These are phyloP conservation scores for Phytopythium litorale DNA, from an alignment of 352 stramenopile genomes.

Conservation along the genomic window DNA sequence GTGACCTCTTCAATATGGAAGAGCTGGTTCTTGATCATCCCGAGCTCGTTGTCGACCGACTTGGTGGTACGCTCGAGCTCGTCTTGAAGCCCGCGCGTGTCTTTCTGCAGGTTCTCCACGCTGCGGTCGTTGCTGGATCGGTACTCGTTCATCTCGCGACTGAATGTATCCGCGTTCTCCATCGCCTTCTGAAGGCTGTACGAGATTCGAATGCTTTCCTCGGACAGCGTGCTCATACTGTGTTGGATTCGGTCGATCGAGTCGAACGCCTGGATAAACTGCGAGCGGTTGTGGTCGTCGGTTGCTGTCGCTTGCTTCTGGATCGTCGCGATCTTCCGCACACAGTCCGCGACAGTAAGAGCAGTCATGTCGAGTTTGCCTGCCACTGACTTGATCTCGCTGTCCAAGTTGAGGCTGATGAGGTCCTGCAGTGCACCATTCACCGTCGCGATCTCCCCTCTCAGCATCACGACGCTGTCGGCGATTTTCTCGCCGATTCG, in stretches of 20 bases:
- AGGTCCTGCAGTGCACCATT: conserved; percentile 49
- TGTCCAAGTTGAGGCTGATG: conserved; percentile 54
- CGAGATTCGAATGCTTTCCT: conserved; percentile 66
- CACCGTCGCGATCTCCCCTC: conserved; percentile 45
- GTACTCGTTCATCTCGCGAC: conserved; percentile 45
- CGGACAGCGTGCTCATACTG: conserved; percentile 64
- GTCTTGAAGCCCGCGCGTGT: conserved; percentile 30
- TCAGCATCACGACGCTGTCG: conserved; percentile 42
- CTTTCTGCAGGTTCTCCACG: conserved; percentile 34
- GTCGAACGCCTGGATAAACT: conserved; percentile 65
- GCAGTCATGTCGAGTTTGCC: conserved; percentile 51
- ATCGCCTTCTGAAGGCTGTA: conserved; percentile 64
- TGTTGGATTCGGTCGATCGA: conserved; percentile 57
- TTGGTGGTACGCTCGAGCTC: conserved; percentile 52
- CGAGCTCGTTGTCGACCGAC: conserved; percentile 57
- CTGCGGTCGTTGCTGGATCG: conserved; percentile 31
- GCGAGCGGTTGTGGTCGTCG: conserved; percentile 54
- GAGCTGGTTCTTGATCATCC: conserved; percentile 64
- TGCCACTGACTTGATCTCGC: conserved; percentile 45
- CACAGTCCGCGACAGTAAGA: conserved; percentile 45
- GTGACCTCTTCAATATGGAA: conserved; percentile 73
- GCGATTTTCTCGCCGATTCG: conserved; percentile 50
- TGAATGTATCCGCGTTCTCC: conserved; percentile 40
- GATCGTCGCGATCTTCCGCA: conserved; percentile 50
- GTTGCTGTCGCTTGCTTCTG: conserved; percentile 50